Base-by-base conservation (phyloP, 371 early-diverging fungal species). In the Mycotypha africana region DNA sequence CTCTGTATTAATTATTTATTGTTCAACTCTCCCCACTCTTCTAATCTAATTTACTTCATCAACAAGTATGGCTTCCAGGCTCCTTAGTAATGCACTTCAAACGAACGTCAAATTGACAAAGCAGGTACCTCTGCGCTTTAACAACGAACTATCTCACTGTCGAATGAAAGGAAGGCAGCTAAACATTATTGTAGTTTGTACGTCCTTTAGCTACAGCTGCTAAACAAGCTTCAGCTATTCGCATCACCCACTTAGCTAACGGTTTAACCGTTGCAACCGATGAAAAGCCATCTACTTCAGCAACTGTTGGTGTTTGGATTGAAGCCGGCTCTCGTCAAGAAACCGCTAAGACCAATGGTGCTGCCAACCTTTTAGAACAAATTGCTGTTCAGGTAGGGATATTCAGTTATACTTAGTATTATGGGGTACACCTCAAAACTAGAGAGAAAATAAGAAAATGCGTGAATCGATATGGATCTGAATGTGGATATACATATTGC, bases 241-340 rank as follows among this genome's bases (percentile, higher is more conserved):
- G 81, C 45, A 76, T 87, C 64, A 91, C 94, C 28, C 72, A 78
- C 12, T 81, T 95, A 43, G 57, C 88, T 50, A 95, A 93, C 68
- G 97, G 97, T 15, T 76, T 96, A 46, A 92, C 89, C 22, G 74
- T 96, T 42, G 97, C 97, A 22, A 89, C 96, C 49, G 96, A 96
- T 63, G 60, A 86, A 47, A 89, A 91, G 76, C 88, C 89, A 6
- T 72, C 84, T 45, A 72, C 81, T 62, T 91, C 96, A 30, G 94
- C 96, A 42, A 93, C 97, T 31, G 95, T 97, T 36, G 97, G 97
- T 56, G 85, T 97, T 25, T 95, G 92, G 92, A 92, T 95, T 52
- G 88, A 91, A 74, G 91, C 96, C 37, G 97, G 97, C 46, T 88
- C 88, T 56, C 82, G 96, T 49, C 85, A 82, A 57, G 97, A 97